These are phyloP conservation scores for Pichia norvegensis DNA, from an alignment of 1,139 yeast species.

Conservation along the genomic window DNA sequence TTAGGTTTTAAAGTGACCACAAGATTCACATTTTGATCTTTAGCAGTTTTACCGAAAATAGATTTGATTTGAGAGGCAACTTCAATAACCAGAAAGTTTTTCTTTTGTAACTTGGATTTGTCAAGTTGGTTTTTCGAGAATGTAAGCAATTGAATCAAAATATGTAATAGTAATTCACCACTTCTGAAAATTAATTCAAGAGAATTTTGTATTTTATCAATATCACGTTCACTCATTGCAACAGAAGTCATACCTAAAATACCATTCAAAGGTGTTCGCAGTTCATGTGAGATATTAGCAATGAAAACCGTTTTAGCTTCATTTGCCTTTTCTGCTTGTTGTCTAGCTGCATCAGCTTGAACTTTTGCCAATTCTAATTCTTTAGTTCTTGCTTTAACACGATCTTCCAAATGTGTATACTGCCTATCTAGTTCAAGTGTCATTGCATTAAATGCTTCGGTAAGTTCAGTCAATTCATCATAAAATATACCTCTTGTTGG, in stretches of 20 bases:
- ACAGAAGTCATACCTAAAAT: constrained; percentile 94
- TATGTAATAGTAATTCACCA: constrained; percentile 79
- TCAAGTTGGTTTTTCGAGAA: constrained; percentile 87
- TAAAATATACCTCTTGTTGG: constrained; percentile 41
- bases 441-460: constrained; percentile 88
- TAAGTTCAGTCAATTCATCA: constrained; percentile 82
- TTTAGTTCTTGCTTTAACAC: constrained; percentile 81
- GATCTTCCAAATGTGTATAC: constrained; percentile 75
- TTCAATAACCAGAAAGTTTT: constrained; percentile 60
- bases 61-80: constrained; percentile 80
- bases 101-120: constrained; percentile 73
- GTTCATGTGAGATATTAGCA: constrained; percentile 92
- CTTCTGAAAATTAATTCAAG: constrained; percentile 75
- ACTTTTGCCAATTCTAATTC: constrained; percentile 83
- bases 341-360: constrained; percentile 79
- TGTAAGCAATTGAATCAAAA: constrained; percentile 80
- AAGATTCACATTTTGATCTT: constrained; percentile 64
- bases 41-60: constrained; percentile 79
- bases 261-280: constrained; percentile 92
- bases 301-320: constrained; percentile 92
- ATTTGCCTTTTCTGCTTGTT: constrained; percentile 78
- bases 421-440: constrained; percentile 80
- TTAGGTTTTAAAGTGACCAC: constrained; percentile 54
- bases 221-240: constrained; percentile 77
- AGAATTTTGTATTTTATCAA: constrained; percentile 54